These are phyloP conservation scores for Boletus barrowsii DNA, from an alignment of 768 basidiomycete genomes.

Conservation along the genomic window DNA sequence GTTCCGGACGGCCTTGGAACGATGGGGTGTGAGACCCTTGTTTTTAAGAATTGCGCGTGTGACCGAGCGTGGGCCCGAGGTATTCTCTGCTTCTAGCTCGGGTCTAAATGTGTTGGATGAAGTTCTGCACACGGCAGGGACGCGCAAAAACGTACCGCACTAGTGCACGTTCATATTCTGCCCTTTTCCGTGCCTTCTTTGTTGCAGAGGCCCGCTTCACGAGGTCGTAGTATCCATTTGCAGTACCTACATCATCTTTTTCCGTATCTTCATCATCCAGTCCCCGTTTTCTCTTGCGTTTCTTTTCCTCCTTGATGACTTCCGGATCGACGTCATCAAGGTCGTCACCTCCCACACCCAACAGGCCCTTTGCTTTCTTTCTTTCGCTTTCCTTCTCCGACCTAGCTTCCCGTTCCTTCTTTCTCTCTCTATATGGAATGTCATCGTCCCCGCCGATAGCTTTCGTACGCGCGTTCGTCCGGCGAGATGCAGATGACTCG, in stretches of 20 bases:
- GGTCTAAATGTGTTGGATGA: constrained; percentile 22
- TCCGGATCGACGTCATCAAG: constrained; percentile 57
- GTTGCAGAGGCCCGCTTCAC: constrained; percentile 71
- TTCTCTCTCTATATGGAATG: constrained; percentile 80
- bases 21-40: constrained; percentile 87
- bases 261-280: constrained; percentile 39
- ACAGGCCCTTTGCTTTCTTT: constrained; percentile 30
- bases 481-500: constrained; percentile 71
- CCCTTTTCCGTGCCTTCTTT: constrained; percentile 77
- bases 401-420: constrained; percentile 58
- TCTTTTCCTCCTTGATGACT: constrained; percentile 30
- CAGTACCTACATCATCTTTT: constrained; percentile 45
- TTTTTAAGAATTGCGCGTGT: constrained; percentile 92
- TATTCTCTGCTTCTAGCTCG: constrained; percentile 36
- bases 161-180: constrained; percentile 68
- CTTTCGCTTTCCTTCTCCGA: constrained; percentile 44
- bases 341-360: constrained; percentile 60
- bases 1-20: constrained; percentile 89
- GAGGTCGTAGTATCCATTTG: constrained; percentile 87
- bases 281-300: constrained; percentile 38
- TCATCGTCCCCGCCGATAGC: constrained; percentile 92
- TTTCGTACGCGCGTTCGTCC: constrained; percentile 67
- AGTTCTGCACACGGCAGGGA: neutral
- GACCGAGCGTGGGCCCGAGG: constrained; percentile 79
- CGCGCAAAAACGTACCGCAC: constrained; percentile 46